Evolutionary conservation across 164 flowering plant species (phyloP).

Genomic region (Amborella trichopoda): DNA sequence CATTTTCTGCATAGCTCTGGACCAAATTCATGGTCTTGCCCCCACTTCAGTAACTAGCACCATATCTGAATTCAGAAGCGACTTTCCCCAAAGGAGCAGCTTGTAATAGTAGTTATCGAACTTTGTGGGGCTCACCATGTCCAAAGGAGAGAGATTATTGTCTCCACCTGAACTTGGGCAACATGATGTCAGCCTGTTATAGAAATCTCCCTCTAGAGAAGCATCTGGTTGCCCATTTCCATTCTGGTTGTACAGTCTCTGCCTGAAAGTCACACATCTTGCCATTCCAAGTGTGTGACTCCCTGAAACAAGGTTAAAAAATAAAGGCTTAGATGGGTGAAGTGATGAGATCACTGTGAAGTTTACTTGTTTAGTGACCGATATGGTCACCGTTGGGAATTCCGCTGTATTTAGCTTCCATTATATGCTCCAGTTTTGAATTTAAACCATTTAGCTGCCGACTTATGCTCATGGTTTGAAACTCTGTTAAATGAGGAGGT

Average conservation of each 20-base stretch:
- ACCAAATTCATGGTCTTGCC: constrained; percentile 36
- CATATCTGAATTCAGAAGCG: constrained; percentile 76
- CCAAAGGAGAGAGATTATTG: constrained; percentile 67
- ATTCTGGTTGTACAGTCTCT: constrained; percentile 78
- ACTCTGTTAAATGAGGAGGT: too few species aligned
- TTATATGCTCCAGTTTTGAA: too few species aligned
- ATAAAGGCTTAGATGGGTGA: too few species aligned
- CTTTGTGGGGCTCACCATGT: constrained; percentile 49
- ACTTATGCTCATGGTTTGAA: too few species aligned
- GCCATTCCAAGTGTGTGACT: constrained; percentile 84
- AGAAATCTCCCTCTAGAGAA: constrained; percentile 52
- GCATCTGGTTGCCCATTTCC: constrained; percentile 68
- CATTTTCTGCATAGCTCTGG: constrained; percentile 49
- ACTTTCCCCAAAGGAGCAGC: constrained; percentile 58
- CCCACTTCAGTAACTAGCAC: constrained; percentile 57
- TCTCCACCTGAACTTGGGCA: constrained; percentile 85
- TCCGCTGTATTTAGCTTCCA: too few species aligned
- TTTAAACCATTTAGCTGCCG: too few species aligned
- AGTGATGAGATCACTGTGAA: too few species aligned
- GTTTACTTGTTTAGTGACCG: too few species aligned
- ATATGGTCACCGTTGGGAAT: too few species aligned
- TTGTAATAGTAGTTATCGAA: constrained; percentile 90
- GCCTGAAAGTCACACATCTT: constrained; percentile 73
- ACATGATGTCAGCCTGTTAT: constrained; percentile 33
- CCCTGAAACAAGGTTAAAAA: constrained; percentile 48